Evolutionary conservation across 2,329 filamentous ascomycete species (phyloP).

Genomic region (Aspergillus flavus): DNA sequence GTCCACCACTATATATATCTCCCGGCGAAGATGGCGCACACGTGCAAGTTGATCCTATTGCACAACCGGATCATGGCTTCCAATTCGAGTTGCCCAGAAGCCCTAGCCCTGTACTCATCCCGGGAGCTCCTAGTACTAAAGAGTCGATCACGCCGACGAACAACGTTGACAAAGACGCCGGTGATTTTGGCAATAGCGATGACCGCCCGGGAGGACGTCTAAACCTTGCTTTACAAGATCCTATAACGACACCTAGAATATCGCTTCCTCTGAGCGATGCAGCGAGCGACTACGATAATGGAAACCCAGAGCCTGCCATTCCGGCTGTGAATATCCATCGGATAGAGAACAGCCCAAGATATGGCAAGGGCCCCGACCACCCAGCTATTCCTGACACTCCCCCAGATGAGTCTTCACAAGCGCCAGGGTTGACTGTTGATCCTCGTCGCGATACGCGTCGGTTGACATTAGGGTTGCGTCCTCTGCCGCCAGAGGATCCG

Average conservation of each 20-base stretch:
- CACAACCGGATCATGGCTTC: constrained; percentile 23
- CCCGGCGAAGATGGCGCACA: constrained; percentile 19
- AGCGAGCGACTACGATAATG: constrained; percentile 57
- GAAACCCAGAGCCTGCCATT: constrained; percentile 51
- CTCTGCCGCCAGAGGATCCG: constrained; percentile 82
- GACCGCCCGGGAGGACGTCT: constrained; percentile 22
- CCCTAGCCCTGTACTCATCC: constrained; percentile 23
- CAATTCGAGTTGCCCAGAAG: constrained; percentile 24
- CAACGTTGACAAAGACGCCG: neutral
- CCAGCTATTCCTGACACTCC: constrained; percentile 23
- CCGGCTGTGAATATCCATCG: constrained; percentile 37
- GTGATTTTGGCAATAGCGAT: constrained; percentile 14
- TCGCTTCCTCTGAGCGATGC: constrained; percentile 51
- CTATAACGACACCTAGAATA: constrained; percentile 34
- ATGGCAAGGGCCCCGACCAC: constrained; percentile 16
- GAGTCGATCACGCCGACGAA: constrained; percentile 10
- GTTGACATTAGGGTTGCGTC: constrained; percentile 69
- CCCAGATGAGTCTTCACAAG: constrained; percentile 28
- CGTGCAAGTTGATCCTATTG: constrained; percentile 14
- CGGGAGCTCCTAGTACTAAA: constrained; percentile 15
- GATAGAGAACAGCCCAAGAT: constrained; percentile 24
- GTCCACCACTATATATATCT: constrained; percentile 40
- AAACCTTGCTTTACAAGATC: constrained; percentile 26
- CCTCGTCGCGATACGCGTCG: constrained; percentile 49
- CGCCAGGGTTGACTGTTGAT: constrained; percentile 28